These are phyloP conservation scores for Cucurbita ficifolia DNA, from an alignment of 306 rosid species.

Conservation along the genomic window DNA sequence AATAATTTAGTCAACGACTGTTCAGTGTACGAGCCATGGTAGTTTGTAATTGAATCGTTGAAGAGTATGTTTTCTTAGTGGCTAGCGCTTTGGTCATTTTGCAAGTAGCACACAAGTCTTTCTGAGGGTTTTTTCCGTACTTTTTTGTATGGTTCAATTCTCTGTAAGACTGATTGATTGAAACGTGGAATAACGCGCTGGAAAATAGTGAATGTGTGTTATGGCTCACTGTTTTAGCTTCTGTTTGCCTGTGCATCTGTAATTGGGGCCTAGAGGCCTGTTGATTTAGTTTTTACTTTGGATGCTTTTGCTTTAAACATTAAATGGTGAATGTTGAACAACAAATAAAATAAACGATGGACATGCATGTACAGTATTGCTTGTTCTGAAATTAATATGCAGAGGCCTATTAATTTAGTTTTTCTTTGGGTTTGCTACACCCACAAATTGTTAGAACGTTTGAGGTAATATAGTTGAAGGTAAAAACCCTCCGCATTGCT, in stretches of 20 bases:
- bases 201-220: not conserved
- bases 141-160: not conserved
- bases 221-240: not conserved
- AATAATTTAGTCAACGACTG: not conserved
- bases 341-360: not conserved
- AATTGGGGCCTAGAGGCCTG: not conserved
- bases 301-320: not conserved
- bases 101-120: not conserved
- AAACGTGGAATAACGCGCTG: not conserved
- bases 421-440: not conserved
- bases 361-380: not conserved
- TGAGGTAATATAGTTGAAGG: not conserved
- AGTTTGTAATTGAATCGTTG: not conserved
- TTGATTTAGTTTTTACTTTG: not conserved
- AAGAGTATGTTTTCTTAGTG: not conserved
- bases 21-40: not conserved
- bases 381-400: not conserved
- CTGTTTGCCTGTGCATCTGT: not conserved
- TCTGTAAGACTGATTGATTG: not conserved
- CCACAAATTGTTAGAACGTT: not conserved
- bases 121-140: not conserved
- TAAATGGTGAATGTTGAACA: not conserved
- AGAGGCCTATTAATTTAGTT: not conserved
- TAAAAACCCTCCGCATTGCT: not conserved
- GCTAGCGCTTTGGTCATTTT: not conserved